phyloP scores from a whole-genome alignment of 257 asterid genomes.

The Euphrasia confusa region DNA sequence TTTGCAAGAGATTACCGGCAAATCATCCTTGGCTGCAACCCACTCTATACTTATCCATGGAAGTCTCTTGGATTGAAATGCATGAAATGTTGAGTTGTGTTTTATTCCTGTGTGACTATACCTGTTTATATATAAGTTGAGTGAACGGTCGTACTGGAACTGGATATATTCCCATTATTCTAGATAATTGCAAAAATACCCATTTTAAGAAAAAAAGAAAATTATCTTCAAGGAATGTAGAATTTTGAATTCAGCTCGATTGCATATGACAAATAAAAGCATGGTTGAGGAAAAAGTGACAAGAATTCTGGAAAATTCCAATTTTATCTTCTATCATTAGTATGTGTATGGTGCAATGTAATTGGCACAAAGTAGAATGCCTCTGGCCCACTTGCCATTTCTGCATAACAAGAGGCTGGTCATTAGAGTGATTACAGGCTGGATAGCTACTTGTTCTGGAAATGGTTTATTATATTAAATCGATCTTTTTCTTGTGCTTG shows the following conservation, averaged over 20 bases:
- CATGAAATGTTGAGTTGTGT: not conserved
- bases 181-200: constrained; percentile 15
- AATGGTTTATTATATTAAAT: not conserved
- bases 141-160: constrained; percentile 21
- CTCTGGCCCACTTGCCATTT: constrained; percentile 28
- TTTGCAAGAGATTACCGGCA: constrained; percentile 21
- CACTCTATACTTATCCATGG: constrained; percentile 22
- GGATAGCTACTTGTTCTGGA: not conserved
- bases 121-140: constrained; percentile 12
- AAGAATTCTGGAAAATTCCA: not conserved
- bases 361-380: constrained; percentile 24
- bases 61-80: constrained; percentile 17
- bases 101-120: not conserved
- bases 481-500: too few species aligned
- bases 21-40: constrained; percentile 41
- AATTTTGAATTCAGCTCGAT: not conserved
- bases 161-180: constrained; percentile 16
- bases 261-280: not conserved
- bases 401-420: not conserved
- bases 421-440: constrained; percentile 1
- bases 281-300: not conserved
- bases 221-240: constrained; percentile 21
- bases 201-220: constrained; percentile 1
- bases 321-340: not conserved
- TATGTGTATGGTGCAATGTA: constrained; percentile 3